Evolutionary conservation across 306 rosid species (phyloP).

Genomic region (Trifolium subterraneum): DNA sequence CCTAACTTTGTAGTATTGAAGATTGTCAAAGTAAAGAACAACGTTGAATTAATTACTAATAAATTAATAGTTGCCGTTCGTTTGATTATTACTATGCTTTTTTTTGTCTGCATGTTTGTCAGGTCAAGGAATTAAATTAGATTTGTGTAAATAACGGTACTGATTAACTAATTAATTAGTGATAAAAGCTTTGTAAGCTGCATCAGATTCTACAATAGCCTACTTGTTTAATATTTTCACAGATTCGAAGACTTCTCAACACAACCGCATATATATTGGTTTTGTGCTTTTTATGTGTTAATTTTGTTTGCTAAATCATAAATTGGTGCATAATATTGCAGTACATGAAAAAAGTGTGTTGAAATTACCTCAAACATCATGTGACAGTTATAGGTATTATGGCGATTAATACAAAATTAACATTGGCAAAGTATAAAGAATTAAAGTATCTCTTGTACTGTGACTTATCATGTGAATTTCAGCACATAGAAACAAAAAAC

Average conservation of each 20-base stretch:
- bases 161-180: neutral
- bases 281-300: neutral
- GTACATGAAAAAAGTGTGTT: too few species aligned
- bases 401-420: neutral
- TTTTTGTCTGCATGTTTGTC: conserved; percentile 15
- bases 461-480: neutral
- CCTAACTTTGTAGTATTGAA: neutral
- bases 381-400: neutral
- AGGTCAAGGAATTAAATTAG: neutral
- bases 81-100: neutral
- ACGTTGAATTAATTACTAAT: neutral
- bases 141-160: neutral
- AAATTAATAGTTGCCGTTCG: neutral
- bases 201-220: neutral
- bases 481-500: neutral
- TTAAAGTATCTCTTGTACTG: neutral
- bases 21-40: neutral
- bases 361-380: too few species aligned
- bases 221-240: too few species aligned
- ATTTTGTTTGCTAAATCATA: too few species aligned
- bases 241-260: too few species aligned
- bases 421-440: neutral
- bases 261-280: too few species aligned
- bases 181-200: neutral
- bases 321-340: too few species aligned